Evolutionary conservation across 768 basidiomycete species (phyloP).

Genomic region (Suillus ampliporus): DNA sequence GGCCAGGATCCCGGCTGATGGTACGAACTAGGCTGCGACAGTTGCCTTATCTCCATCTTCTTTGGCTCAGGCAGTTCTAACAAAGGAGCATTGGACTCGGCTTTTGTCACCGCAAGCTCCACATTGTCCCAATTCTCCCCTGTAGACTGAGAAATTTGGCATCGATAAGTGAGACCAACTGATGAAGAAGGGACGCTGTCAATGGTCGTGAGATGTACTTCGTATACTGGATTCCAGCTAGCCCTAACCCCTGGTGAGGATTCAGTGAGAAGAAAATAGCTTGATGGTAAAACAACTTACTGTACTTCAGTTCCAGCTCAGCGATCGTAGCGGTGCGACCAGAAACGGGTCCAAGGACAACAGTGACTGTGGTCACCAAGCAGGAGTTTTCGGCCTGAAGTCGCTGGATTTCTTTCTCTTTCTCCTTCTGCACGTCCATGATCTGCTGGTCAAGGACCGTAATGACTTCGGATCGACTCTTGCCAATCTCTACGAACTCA

Average conservation of each 20-base stretch:
- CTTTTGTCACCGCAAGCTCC: conserved; percentile 32
- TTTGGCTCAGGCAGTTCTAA: conserved; percentile 30
- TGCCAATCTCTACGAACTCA: conserved; percentile 28
- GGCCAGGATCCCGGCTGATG: background rate
- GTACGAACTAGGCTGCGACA: background rate
- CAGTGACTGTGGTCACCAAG: conserved; percentile 16
- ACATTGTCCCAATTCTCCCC: conserved; percentile 38
- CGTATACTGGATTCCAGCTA: conserved; percentile 27
- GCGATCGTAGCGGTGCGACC: conserved; percentile 14
- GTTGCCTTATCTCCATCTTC: conserved; percentile 20
- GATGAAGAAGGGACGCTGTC: conserved; percentile 20
- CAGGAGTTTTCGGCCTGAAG: background rate
- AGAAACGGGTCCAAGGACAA: conserved; percentile 14
- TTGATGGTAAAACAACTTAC: conserved; percentile 10
- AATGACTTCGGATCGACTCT: conserved; percentile 20
- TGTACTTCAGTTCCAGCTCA: conserved; percentile 25
- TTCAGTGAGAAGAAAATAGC: background rate
- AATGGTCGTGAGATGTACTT: conserved; percentile 19
- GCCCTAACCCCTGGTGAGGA: conserved; percentile 22
- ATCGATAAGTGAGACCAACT: conserved; percentile 33
- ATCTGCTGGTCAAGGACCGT: conserved; percentile 24
- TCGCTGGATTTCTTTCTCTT: conserved; percentile 20
- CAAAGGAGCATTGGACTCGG: conserved; percentile 21
- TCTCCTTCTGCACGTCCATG: conserved; percentile 12
- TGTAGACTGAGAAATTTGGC: conserved; percentile 33